These are phyloP conservation scores for Gossypium laxum DNA, from an alignment of 441 rosid genomes.

Conservation along the genomic window DNA sequence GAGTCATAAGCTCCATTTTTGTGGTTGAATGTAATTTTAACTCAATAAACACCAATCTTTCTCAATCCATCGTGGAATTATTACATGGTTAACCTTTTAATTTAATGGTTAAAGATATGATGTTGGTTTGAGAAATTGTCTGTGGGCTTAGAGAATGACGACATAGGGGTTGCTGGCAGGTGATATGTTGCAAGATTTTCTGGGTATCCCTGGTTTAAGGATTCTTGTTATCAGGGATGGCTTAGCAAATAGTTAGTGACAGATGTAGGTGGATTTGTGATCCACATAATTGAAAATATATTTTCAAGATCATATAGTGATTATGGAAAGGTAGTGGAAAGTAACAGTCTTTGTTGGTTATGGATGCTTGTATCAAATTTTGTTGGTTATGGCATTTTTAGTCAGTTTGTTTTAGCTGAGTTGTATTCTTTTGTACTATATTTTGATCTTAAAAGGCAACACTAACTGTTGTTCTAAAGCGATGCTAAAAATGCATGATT, in stretches of 20 bases:
- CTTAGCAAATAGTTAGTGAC: background rate
- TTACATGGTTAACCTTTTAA: constrained; percentile 1
- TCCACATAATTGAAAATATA: background rate
- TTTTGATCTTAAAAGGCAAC: constrained; percentile 2
- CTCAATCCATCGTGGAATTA: background rate
- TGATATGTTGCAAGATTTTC: constrained; percentile 2
- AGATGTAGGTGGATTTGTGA: background rate
- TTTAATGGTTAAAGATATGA: background rate
- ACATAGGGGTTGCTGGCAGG: background rate
- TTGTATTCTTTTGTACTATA: background rate
- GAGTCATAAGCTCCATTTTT: background rate
- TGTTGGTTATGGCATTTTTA: background rate
- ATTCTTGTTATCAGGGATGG: constrained; percentile 2
- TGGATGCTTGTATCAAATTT: background rate
- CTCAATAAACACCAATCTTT: background rate
- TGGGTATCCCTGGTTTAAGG: background rate
- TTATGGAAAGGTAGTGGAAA: background rate
- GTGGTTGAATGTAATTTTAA: background rate
- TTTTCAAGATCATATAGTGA: constrained; percentile 5
- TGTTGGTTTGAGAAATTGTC: background rate
- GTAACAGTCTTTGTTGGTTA: background rate
- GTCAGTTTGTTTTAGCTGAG: background rate
- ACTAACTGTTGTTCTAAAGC: background rate
- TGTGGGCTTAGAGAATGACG: background rate
- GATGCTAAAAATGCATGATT: too few species aligned